Evolutionary conservation across 164 flowering plant genomes (phyloP), one percentile per base, ranked within the genome.

Genomic region (Kingdonia uniflora): DNA sequence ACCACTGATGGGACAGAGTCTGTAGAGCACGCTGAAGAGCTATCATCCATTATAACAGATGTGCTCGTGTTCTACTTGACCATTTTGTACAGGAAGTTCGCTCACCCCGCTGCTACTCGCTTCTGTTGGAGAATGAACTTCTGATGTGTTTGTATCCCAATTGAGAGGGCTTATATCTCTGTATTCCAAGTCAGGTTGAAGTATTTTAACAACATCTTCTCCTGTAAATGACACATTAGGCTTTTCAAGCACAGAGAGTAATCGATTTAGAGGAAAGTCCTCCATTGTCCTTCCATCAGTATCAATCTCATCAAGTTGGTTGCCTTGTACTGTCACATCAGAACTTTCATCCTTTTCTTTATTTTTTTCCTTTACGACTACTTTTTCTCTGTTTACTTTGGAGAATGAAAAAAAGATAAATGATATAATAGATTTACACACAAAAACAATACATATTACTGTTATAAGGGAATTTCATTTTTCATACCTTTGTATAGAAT

Each of bases 61-160:
- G 44, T 41, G n/a, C n/a, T 41, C 44, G 4, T 41, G 15, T 14
- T 41, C 44, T 11, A 41, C n/a, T 16, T 11, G 44, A 14, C 17
- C n/a, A 14, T 41, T 41, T n/a, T n/a, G n/a, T 16, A 41, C 44
- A 41, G 12, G 44, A 11, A 41, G 4, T 14, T 16, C 17, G 17
- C 44, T 41, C 15, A 41, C 11, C 16, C 44, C 44, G 11, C 44
- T 41, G 17, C 44, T 14, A 41, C 17, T 41, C 16, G n/a, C 17
- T 41, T 41, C 44, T 3, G 17, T 41, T 14, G 11, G 15, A 41
- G 44, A 11, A 16, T 41, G 44, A 41, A 16, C 44, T 41, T 41
- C 44, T 41, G 44, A 41, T 41, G 44, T 14, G 44, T 10, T 11
- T 14, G 44, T 41, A 41, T 41, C 44, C 44, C 44, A 41, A 41